A percentile compares a stretch with the other conserved stretches of the same genome.
These are phyloP conservation scores for Rhynchosporium graminicola DNA, from an alignment of 2,329 filamentous ascomycete genomes.

Conservation along the genomic window DNA sequence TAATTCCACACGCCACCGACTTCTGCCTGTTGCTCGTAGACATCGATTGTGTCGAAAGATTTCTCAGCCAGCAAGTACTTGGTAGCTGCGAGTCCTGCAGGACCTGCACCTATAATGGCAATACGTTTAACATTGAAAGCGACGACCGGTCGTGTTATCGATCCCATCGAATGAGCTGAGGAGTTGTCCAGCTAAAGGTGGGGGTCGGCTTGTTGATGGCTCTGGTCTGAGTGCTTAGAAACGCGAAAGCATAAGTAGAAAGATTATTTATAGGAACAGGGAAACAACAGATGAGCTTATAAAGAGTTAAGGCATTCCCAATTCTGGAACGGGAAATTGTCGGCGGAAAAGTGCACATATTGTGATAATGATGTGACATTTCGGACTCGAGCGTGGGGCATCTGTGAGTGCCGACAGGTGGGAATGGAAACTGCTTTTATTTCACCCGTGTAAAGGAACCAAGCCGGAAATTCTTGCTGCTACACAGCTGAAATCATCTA, in stretches of 20 bases:
- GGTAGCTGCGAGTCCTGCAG: constrained; percentile 74
- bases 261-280: no score
- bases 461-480: no score
- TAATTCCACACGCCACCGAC: constrained; percentile 90
- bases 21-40: constrained; percentile 79
- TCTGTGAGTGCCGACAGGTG: not conserved
- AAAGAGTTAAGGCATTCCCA: not conserved
- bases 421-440: not conserved
- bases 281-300: not conserved
- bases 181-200: constrained; percentile 12
- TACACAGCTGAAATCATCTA: no score
- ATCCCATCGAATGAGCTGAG: constrained; percentile 31
- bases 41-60: constrained; percentile 66
- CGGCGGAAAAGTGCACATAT: not conserved
- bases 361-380: constrained; percentile 9
- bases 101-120: constrained; percentile 81
- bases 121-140: constrained; percentile 55
- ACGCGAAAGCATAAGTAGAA: not conserved
- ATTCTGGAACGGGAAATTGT: not conserved
- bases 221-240: not conserved
- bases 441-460: no score
- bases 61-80: constrained; percentile 78
- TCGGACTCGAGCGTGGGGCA: constrained; percentile 13
- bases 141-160: constrained; percentile 22
- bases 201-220: not conserved